A percentile compares a stretch with the other conserved stretches of the same genome.
These are phyloP conservation scores for Triangularia verruculosa DNA, from an alignment of 2,329 filamentous ascomycete species.

Conservation along the genomic window DNA sequence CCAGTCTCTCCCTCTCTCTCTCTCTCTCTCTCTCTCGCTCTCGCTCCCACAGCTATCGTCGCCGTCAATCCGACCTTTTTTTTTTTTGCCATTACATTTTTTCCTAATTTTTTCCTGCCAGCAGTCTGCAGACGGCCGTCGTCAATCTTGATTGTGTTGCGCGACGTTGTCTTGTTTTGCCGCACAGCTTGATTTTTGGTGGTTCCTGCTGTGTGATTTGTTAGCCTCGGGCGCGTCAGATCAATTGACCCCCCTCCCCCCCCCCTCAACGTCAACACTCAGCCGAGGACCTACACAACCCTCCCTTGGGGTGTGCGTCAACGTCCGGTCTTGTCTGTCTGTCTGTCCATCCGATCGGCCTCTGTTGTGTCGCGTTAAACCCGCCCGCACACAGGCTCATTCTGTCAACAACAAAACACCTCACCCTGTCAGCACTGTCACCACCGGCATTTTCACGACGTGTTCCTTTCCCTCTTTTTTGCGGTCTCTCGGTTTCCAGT, in stretches of 20 bases:
- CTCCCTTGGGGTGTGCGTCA: neutral
- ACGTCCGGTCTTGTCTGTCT: neutral
- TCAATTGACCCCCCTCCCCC: conserved; percentile 6
- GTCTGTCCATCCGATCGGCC: neutral
- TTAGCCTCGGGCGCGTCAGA: conserved; percentile 6
- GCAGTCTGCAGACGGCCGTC: conserved; percentile 2
- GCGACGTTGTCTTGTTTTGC: conserved; percentile 2
- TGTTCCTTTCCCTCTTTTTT: conserved; percentile 9
- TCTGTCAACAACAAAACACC: conserved; percentile 8
- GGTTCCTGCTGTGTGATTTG: conserved; percentile 8
- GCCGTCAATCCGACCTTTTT: conserved; percentile 2
- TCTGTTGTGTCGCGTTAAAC: conserved; percentile 9
- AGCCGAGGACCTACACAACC: neutral
- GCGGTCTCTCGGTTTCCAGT: conserved; percentile 4
- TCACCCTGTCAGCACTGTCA: neutral
- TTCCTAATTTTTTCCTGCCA: conserved; percentile 12
- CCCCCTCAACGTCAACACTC: conserved; percentile 2
- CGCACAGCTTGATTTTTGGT: neutral
- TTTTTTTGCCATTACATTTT: conserved; percentile 15
- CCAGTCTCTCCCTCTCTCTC: conserved; percentile 11
- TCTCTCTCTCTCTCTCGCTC: conserved; percentile 10
- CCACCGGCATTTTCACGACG: neutral
- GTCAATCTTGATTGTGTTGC: conserved; percentile 1
- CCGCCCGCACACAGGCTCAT: neutral
- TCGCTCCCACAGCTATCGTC: conserved; percentile 10